Conservation (phyloP, 2,329 filamentous ascomycete species). For the Paecilomyces dactylethromorphus region DNA sequence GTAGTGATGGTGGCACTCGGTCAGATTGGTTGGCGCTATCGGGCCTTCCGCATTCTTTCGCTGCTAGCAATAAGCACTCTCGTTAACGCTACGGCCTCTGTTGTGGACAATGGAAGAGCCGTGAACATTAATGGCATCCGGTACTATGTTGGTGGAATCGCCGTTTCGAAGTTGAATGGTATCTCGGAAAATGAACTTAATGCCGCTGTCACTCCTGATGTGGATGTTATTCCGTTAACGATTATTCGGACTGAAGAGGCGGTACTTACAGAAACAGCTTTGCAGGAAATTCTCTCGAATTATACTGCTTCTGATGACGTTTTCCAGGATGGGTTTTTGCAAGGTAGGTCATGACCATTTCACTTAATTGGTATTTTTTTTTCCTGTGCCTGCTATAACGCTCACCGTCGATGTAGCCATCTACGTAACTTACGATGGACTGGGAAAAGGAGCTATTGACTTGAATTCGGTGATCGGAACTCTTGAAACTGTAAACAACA, state of each 20-base stretch:
- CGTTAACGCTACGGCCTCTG: neutral
- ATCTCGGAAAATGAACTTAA: neutral
- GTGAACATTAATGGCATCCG: slow-evolving; percentile 20
- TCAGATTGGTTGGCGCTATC: neutral
- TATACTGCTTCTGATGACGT: slow-evolving; percentile 11
- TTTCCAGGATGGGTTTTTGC: slow-evolving; percentile 10
- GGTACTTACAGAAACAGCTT: neutral
- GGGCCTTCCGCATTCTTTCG: neutral
- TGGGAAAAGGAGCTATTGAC: neutral
- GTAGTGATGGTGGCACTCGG: neutral
- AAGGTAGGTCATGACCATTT: slow-evolving; percentile 1
- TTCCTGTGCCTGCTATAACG: neutral
- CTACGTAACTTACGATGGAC: neutral
- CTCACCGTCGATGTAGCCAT: neutral
- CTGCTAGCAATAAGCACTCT: neutral
- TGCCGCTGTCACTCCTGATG: neutral
- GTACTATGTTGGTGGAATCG: slow-evolving; percentile 21
- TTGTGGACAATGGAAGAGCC: slow-evolving; percentile 8
- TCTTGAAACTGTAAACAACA: neutral
- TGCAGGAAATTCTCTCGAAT: slow-evolving; percentile 8
- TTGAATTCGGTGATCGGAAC: neutral
- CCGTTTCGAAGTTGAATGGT: slow-evolving; percentile 8
- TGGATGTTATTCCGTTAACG: slow-evolving; percentile 11
- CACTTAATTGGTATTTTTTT: no score
- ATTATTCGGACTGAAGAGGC: slow-evolving; percentile 6